phyloP scores from a whole-genome alignment of 2,329 filamentous ascomycete species.

The Cytospora leucostoma region DNA sequence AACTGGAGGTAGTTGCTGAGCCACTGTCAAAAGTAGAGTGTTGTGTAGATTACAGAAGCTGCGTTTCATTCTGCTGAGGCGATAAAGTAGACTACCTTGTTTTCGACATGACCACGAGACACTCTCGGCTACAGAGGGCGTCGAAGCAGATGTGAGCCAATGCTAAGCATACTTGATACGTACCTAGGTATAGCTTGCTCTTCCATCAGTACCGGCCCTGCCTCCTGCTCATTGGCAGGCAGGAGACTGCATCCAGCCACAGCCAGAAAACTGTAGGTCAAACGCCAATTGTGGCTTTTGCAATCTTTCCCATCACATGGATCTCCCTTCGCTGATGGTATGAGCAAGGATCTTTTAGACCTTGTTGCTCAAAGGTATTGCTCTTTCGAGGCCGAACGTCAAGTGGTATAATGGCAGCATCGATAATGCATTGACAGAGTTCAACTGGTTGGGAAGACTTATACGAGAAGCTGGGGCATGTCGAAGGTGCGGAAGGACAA shows the following conservation, averaged over 20 bases:
- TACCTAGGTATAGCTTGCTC: too few relatives aligned
- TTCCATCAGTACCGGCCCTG: too few relatives aligned
- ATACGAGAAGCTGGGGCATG: not conserved
- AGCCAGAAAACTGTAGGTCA: not conserved
- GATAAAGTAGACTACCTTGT: not conserved
- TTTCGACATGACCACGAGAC: not conserved
- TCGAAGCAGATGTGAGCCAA: slow-evolving; percentile 2
- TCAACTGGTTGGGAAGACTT: not conserved
- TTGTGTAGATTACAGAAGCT: not conserved
- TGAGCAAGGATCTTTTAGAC: slow-evolving; percentile 18
- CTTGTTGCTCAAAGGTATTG: slow-evolving; percentile 1
- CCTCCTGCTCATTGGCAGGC: not conserved
- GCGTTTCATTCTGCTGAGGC: not conserved
- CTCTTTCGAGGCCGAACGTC: slow-evolving; percentile 14
- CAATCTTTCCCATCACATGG: slow-evolving; percentile 3
- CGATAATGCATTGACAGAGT: slow-evolving; percentile 7
- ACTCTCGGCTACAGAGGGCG: not conserved
- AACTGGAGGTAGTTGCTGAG: slow-evolving; percentile 1
- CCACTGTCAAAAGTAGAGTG: not conserved
- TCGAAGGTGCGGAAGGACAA: slow-evolving; percentile 6
- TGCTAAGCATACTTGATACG: too few relatives aligned
- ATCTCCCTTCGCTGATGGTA: slow-evolving; percentile 12
- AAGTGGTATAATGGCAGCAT: not conserved
- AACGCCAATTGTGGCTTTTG: slow-evolving; percentile 3
- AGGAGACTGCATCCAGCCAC: not conserved